Base-by-base conservation (phyloP, 2,329 filamentous ascomycete species). In the Penicillium sp. region DNA sequence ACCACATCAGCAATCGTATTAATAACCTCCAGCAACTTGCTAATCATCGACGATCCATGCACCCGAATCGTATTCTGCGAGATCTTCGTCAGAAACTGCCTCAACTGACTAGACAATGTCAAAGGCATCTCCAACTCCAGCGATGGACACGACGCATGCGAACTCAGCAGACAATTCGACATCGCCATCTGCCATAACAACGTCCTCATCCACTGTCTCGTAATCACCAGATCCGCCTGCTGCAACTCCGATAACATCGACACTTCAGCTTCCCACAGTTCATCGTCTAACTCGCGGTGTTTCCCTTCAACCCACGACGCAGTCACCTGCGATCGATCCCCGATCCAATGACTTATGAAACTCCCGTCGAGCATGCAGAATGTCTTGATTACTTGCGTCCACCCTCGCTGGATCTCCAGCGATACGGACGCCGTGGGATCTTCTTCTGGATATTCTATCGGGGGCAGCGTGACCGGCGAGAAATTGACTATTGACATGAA, bases 11-110 rank as follows among this genome's bases (percentile, higher is more conserved):
- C 81, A 43, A 85, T 81, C 2, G 82, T 84, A 63, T 82, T 83
- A 0, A 82, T 81, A 56, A 86, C 83, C 61, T 86, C 83, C 52
- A 86, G 83, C 4, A 86, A 72, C 64, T 86, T 86, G 56, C 83
- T 79, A 49, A 84, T 71, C 51, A 86, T 82, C 21, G 80, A 80
- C 36, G 76, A 81, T 7, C 83, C 83, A 59, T 86, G 82, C 4
- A 82, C 79, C 27, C 78, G 78, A 54, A 85, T 79, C 49, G 78
- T 79, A 36, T 78, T 67, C 14, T 70, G 69, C 4, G 75, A 75
- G 61, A 79, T 75, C 47, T 64, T 68, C 1, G 68, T 69, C 14
- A 80, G 65, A 51, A 77, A 75, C 27, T 72, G 67, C 4, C 77
- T 75, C 2, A 80, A 67, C 49, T 76, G 74, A 48, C 71, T 70